Conservation (phyloP, 2,329 filamentous ascomycete genomes). For the Aspergillus japonicus region DNA sequence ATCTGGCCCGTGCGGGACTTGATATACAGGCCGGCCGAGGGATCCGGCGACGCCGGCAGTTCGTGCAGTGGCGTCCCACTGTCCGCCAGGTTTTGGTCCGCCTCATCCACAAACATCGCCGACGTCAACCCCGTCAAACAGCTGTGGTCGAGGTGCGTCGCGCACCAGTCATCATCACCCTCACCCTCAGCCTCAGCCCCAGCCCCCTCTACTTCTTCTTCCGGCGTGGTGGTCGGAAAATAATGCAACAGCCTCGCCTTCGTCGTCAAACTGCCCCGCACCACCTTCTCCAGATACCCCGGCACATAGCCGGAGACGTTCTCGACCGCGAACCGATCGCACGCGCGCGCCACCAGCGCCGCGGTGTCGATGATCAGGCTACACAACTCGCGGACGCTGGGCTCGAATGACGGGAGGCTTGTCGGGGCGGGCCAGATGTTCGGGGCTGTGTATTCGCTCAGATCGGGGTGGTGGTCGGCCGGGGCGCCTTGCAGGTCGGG, state of each 20-base stretch:
- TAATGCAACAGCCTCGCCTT: conserved; percentile 94
- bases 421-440: conserved; percentile 80
- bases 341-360: conserved; percentile 82
- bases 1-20: conserved; percentile 76
- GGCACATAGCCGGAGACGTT: conserved; percentile 74
- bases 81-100: conserved; percentile 22
- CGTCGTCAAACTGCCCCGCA: conserved; percentile 79
- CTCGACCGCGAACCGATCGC: conserved; percentile 77
- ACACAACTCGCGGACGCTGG: conserved; percentile 73
- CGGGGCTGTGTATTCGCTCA: conserved; percentile 83
- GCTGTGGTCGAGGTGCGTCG: conserved; percentile 74
- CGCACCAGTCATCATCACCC: conserved; percentile 92
- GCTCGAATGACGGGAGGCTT: conserved; percentile 72
- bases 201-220: too few species aligned
- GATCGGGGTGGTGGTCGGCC: conserved; percentile 47
- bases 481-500: conserved; percentile 38
- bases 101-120: conserved; percentile 93
- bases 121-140: conserved; percentile 92
- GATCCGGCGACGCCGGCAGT: conserved; percentile 73
- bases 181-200: conserved; percentile 6
- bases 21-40: conserved; percentile 88
- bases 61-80: conserved; percentile 45
- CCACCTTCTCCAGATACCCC: conserved; percentile 83
- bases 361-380: conserved; percentile 84
- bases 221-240: conserved; percentile 57